phyloP scores from a whole-genome alignment of 768 basidiomycete species.

The Tremella yokohamensis region DNA sequence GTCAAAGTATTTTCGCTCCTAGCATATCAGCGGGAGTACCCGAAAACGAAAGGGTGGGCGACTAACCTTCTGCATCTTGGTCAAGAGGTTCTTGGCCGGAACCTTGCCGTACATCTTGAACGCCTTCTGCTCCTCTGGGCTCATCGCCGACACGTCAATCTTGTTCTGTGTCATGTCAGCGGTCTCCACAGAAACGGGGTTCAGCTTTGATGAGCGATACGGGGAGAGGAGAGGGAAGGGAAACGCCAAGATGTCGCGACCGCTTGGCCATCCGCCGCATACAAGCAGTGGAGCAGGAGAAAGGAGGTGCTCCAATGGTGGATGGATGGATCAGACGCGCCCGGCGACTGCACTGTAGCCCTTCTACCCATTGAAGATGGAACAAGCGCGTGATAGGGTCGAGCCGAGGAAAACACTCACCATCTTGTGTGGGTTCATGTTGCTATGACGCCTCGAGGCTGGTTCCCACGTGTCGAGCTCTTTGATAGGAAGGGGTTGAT shows the following conservation, averaged over 20 bases:
- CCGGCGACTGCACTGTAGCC: neutral
- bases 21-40: neutral
- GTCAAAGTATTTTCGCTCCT: conserved; percentile 96
- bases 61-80: conserved; percentile 89
- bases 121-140: conserved; percentile 86
- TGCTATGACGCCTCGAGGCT: neutral
- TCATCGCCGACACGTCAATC: conserved; percentile 84
- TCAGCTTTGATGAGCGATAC: neutral
- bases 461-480: no score
- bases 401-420: conserved; percentile 24
- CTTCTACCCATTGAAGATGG: conserved; percentile 2
- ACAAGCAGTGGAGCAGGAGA: neutral
- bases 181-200: conserved; percentile 24
- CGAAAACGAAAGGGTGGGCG: neutral
- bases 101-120: conserved; percentile 93
- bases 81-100: conserved; percentile 89
- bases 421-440: conserved; percentile 48
- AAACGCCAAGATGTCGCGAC: neutral
- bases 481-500: no score
- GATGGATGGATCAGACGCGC: neutral
- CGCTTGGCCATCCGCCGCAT: neutral
- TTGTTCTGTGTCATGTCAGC: conserved; percentile 72
- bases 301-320: neutral
- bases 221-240: neutral
- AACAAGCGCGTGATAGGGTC: neutral